Conservation (phyloP, 768 basidiomycete genomes). For the Boletus sp. region DNA sequence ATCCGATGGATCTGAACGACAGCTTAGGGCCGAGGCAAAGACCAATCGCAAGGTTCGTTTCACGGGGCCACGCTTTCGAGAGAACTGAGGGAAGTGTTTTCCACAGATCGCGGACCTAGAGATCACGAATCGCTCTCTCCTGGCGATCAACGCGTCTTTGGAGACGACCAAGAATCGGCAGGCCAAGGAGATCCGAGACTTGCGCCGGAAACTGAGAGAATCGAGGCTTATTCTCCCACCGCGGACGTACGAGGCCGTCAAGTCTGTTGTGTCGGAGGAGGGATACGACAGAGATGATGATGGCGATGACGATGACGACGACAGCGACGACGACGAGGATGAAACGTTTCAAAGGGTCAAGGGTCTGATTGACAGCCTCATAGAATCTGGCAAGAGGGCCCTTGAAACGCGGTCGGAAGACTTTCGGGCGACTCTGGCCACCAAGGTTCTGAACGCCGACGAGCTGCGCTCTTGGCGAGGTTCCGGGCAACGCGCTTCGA, state of each 20-base stretch:
- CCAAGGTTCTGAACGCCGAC: constrained; percentile 72
- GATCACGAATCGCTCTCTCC: constrained; percentile 83
- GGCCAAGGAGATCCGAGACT: constrained; percentile 80
- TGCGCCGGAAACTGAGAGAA: constrained; percentile 80
- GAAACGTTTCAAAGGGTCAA: constrained; percentile 63
- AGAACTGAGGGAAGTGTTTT: constrained; percentile 3
- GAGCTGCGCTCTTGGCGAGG: constrained; percentile 65
- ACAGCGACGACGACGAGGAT: constrained; percentile 44
- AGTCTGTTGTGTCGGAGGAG: constrained; percentile 42
- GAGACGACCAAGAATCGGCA: constrained; percentile 80
- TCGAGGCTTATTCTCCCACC: constrained; percentile 78
- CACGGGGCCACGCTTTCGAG: neutral
- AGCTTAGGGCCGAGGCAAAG: constrained; percentile 71
- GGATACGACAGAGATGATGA: constrained; percentile 42
- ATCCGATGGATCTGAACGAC: constrained; percentile 41
- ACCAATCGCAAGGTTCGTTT: constrained; percentile 77
- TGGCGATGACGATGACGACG: constrained; percentile 35
- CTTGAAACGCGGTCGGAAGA: constrained; percentile 59
- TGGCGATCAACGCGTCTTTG: constrained; percentile 80
- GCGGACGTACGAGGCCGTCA: constrained; percentile 53
- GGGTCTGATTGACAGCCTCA: constrained; percentile 57
- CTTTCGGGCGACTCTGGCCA: constrained; percentile 45
- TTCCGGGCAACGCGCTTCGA: constrained; percentile 26
- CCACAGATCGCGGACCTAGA: constrained; percentile 86
- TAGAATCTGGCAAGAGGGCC: constrained; percentile 58